phyloP scores from a whole-genome alignment of 805 yeast species.

The Starmerella apicola region DNA sequence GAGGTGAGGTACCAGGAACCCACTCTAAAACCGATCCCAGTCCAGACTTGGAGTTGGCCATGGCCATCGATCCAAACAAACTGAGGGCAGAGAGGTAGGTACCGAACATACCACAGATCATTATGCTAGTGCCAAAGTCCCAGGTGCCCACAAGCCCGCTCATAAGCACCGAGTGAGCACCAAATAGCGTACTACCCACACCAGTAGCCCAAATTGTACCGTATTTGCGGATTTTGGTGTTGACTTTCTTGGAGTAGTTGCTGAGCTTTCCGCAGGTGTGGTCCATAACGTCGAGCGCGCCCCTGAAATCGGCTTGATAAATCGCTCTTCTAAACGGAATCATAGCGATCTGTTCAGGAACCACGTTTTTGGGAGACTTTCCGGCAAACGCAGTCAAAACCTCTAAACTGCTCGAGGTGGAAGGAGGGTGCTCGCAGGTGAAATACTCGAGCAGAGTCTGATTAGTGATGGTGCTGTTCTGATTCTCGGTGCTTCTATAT shows the following conservation, averaged over 20 bases:
- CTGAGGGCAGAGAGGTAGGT: conserved; percentile 40
- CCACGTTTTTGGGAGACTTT: conserved; percentile 7
- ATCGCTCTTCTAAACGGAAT: conserved; percentile 54
- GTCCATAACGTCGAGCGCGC: conserved; percentile 48
- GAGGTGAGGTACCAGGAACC: conserved; percentile 52
- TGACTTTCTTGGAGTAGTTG: conserved; percentile 32
- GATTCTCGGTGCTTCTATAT: conserved; percentile 5
- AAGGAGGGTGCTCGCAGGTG: conserved; percentile 19
- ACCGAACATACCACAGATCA: conserved; percentile 36
- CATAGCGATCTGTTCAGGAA: conserved; percentile 31
- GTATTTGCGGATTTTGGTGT: conserved; percentile 25
- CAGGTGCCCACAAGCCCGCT: conserved; percentile 33
- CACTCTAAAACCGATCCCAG: conserved; percentile 48
- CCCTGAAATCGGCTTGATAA: conserved; percentile 43
- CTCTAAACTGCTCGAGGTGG: conserved; percentile 14
- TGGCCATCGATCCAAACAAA: conserved; percentile 36
- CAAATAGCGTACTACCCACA: conserved; percentile 30
- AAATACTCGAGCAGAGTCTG: conserved; percentile 20
- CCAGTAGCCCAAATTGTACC: conserved; percentile 29
- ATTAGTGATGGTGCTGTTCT: conserved; percentile 5
- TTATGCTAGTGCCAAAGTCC: conserved; percentile 24
- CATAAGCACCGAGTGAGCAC: conserved; percentile 37
- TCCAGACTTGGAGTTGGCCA: conserved; percentile 38
- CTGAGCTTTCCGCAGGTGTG: conserved; percentile 46
- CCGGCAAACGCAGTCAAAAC: conserved; percentile 19